Percentiles rank a stretch among this genome's conserved stretches.
These are phyloP conservation scores for Botrytis paeoniae DNA, from an alignment of 2,329 filamentous ascomycete genomes.

Conservation along the genomic window DNA sequence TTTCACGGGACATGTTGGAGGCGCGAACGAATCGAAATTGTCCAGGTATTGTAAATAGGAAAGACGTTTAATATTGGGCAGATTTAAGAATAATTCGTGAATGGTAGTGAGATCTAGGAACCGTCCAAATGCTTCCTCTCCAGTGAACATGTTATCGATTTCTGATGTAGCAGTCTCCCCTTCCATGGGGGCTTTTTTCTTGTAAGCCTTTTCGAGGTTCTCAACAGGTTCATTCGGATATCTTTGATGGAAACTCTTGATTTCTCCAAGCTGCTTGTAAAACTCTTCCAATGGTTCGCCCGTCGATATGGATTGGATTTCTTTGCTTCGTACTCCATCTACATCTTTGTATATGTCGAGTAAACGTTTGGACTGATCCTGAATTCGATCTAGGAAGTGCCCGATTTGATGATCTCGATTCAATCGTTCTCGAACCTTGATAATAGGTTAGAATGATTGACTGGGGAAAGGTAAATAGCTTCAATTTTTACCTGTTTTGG, in stretches of 20 bases:
- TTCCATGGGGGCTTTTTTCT: conserved; percentile 62
- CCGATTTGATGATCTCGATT: conserved; percentile 90
- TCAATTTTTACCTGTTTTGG: conserved; percentile 69
- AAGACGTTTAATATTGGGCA: conserved; percentile 79
- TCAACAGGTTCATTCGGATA: conserved; percentile 95
- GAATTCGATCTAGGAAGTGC: conserved; percentile 81
- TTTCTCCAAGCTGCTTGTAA: conserved; percentile 75
- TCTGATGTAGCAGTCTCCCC: conserved; percentile 62
- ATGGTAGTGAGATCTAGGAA: conserved; percentile 84
- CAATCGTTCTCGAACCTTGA: conserved; percentile 79
- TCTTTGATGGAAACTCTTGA: conserved; percentile 83
- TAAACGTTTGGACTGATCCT: conserved; percentile 77
- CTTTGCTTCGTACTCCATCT: conserved; percentile 66
- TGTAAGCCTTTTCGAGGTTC: conserved; percentile 91
- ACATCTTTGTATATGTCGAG: conserved; percentile 81
- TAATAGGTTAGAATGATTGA: background rate
- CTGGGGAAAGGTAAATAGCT: background rate
- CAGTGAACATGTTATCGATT: conserved; percentile 89
- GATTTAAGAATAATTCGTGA: conserved; percentile 87
- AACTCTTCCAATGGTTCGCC: conserved; percentile 90
- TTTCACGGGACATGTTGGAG: conserved; percentile 71
- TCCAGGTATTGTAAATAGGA: conserved; percentile 93
- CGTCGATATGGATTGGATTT: conserved; percentile 78
- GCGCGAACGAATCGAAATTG: conserved; percentile 80
- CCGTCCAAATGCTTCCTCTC: conserved; percentile 89